Evolutionary conservation across 2,329 filamentous ascomycete genomes (phyloP), one percentile per base, ranked within the genome.

Genomic region (Chaetomiaceae sp.): DNA sequence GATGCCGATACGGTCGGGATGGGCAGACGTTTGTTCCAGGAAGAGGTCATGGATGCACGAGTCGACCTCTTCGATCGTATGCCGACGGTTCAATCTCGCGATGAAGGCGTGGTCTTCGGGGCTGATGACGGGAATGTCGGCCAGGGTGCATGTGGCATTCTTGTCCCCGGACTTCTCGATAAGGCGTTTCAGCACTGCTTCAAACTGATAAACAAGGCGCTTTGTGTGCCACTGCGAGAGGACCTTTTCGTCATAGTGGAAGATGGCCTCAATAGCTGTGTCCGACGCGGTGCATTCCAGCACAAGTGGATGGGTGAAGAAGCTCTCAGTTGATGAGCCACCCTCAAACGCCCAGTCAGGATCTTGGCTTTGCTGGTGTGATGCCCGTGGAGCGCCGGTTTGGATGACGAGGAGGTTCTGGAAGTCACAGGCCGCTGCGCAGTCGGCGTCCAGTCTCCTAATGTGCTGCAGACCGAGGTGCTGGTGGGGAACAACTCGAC

Each of bases 241-340:
- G 11, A 63, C 58, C 1, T 40, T 54, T 19, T 59, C 58, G 47
- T 63, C 50, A 19, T 61, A 51, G 39, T 63, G 58, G 34, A 63
- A 51, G 19, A 47, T 55, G 19, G 55, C 55, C 19, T 59, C 52
- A n/a, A 63, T 53, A 3, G 29, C 36, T 6, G 38, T 19, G 20
- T 60, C 58, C 6, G 43, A 49, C 17, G 58, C 48, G 33, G 47
- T 50, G 47, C 60, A 62, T 43, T 63, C 61, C 39, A 63, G 27
- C 8, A 63, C 61, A 4, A 63, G 50, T 6, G 61, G 60, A 34
- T 63, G 58, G 2, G 61, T 63, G 43, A 63, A 62, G 57, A 63
- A 63, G 38, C 54, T 53, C 6, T 57, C 60, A 6, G 44, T 40
- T 1, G 59, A 59, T 7, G 60, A 59, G 1, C 52, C 53, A 0